Conservation (phyloP, 2,329 filamentous ascomycete genomes). For the Sordariomycetes sp. region DNA sequence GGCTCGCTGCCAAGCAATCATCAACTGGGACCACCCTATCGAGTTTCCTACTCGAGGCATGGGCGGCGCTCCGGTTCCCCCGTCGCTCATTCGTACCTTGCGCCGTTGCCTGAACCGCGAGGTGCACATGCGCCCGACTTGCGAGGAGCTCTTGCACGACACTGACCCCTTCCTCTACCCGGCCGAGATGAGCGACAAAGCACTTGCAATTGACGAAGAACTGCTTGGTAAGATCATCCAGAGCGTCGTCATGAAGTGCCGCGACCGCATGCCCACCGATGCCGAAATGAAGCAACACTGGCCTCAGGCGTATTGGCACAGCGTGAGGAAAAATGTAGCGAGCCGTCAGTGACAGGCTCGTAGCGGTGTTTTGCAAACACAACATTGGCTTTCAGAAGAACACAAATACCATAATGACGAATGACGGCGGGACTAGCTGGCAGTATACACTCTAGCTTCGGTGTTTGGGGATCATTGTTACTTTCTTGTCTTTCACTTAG, state of each 20-base stretch:
- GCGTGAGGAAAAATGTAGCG: constrained; percentile 42
- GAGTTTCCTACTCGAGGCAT: constrained; percentile 62
- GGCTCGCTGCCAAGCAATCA: constrained; percentile 77
- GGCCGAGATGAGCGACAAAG: constrained; percentile 41
- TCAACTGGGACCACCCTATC: constrained; percentile 66
- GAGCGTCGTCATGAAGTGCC: constrained; percentile 50
- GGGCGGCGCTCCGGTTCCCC: constrained; percentile 53
- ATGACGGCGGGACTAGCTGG: too few relatives aligned
- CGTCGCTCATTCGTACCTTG: constrained; percentile 51
- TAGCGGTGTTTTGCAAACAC: background rate
- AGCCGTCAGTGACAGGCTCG: background rate
- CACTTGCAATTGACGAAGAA: constrained; percentile 53
- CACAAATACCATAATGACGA: too few relatives aligned
- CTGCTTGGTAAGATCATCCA: constrained; percentile 52
- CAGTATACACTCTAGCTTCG: background rate
- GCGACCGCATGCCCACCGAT: constrained; percentile 49
- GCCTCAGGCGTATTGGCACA: constrained; percentile 54
- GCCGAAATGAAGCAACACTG: constrained; percentile 44
- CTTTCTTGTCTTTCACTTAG: too few relatives aligned
- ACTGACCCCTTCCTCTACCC: constrained; percentile 58
- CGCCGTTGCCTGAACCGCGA: constrained; percentile 54
- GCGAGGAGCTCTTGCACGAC: constrained; percentile 49
- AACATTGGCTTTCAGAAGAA: background rate
- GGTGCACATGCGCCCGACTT: constrained; percentile 52
- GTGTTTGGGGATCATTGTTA: background rate